A percentile compares a stretch with the other conserved stretches of the same genome.
Evolutionary conservation across 2,329 filamentous ascomycete species (phyloP).

Genomic region (Paraphoma chrysanthemicola): DNA sequence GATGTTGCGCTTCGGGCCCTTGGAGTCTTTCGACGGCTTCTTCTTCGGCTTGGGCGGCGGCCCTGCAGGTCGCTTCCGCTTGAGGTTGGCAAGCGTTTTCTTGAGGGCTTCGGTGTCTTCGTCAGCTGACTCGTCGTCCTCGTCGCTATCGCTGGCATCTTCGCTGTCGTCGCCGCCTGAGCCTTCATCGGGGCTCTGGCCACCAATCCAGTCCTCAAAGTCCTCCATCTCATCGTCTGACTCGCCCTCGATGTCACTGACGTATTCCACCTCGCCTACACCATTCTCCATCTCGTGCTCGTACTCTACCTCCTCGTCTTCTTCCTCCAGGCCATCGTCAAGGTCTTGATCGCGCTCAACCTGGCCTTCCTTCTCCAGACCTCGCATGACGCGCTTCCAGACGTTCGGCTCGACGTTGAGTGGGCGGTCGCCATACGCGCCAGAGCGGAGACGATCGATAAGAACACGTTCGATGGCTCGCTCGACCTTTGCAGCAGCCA

Average conservation of each 20-base stretch:
- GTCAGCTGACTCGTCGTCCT: constrained; percentile 64
- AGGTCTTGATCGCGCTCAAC: constrained; percentile 84
- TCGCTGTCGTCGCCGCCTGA: constrained; percentile 66
- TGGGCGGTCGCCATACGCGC: constrained; percentile 92
- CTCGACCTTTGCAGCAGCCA: constrained; percentile 84
- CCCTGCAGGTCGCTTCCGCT: constrained; percentile 62
- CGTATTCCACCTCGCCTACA: constrained; percentile 85
- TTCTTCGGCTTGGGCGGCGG: constrained; percentile 64
- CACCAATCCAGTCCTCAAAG: constrained; percentile 92
- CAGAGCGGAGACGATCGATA: constrained; percentile 87
- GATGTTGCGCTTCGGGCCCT: constrained; percentile 72
- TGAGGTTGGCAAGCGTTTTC: constrained; percentile 60
- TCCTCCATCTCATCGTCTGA: constrained; percentile 72
- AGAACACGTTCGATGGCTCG: constrained; percentile 93
- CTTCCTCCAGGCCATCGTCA: constrained; percentile 84
- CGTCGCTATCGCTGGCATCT: constrained; percentile 54
- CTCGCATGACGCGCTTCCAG: constrained; percentile 95
- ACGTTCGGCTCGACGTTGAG: constrained; percentile 94
- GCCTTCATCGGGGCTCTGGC: constrained; percentile 64
- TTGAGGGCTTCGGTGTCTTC: constrained; percentile 62
- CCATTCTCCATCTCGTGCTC: constrained; percentile 71
- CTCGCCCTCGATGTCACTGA: constrained; percentile 83
- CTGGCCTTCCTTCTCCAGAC: constrained; percentile 86
- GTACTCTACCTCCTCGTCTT: constrained; percentile 72
- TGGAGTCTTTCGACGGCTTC: constrained; percentile 55